Conservation (phyloP, 73 alveolate genomes). For the Paramecium caudatum region DNA sequence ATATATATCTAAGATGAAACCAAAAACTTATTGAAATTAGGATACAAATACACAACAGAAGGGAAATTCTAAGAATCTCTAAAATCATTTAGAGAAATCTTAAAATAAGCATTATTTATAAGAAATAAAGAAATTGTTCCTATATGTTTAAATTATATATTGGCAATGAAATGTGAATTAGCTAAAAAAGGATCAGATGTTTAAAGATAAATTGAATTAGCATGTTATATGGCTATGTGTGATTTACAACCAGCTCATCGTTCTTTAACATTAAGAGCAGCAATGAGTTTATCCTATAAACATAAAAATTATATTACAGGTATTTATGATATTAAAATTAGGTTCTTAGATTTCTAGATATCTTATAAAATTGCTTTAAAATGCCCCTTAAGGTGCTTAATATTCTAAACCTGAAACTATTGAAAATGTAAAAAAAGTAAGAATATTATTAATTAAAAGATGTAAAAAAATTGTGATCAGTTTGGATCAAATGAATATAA, state of each 20-base stretch:
- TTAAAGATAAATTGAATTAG: conserved; percentile 66
- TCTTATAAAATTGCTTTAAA: conserved; percentile 50
- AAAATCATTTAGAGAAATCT: conserved; percentile 7
- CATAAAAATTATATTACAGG: conserved; percentile 67
- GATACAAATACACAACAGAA: conserved; percentile 60
- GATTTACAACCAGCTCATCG: conserved; percentile 57
- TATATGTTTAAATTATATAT: conserved; percentile 67
- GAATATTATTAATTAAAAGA: background rate
- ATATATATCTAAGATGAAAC: background rate
- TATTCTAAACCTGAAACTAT: conserved; percentile 66
- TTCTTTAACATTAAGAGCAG: conserved; percentile 49
- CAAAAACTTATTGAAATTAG: conserved; percentile 9
- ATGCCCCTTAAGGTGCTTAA: conserved; percentile 23
- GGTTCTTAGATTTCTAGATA: conserved; percentile 44
- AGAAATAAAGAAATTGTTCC: conserved; percentile 9
- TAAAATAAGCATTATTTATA: conserved; percentile 4
- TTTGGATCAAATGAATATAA: conserved; percentile 40
- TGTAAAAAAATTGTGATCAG: conserved; percentile 47
- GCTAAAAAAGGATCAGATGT: conserved; percentile 39
- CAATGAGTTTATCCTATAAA: conserved; percentile 75
- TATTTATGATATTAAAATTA: background rate
- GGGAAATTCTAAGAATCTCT: conserved; percentile 68
- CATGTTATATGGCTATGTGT: conserved; percentile 77
- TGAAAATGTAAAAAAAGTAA: conserved; percentile 56
- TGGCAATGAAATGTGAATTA: conserved; percentile 75